phyloP scores from a whole-genome alignment of 1,139 yeast genomes.

The Starmera stellimalicola region DNA sequence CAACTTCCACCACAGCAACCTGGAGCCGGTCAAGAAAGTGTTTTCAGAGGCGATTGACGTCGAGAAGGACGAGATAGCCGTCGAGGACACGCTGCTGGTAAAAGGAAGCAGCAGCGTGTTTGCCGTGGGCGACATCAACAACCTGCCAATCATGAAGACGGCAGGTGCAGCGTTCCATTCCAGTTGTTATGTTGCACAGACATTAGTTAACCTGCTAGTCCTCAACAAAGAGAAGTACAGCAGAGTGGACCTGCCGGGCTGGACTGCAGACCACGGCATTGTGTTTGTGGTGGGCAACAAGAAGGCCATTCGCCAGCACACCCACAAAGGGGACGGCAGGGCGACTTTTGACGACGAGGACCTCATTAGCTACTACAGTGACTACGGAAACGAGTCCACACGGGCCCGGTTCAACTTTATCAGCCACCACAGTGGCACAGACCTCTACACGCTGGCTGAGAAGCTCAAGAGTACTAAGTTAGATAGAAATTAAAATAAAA shows the following conservation, averaged over 20 bases:
- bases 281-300: conserved; percentile 18
- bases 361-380: conserved; percentile 11
- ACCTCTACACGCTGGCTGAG: no score
- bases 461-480: no score
- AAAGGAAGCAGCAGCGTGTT: conserved; percentile 19
- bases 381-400: conserved; percentile 11
- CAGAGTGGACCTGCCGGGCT: conserved; percentile 8
- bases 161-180: conserved; percentile 19
- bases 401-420: not conserved
- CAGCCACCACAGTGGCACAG: no score
- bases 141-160: conserved; percentile 16
- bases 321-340: conserved; percentile 15
- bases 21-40: conserved; percentile 18
- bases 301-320: conserved; percentile 13
- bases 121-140: conserved; percentile 22
- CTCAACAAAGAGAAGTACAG: conserved; percentile 8
- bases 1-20: conserved; percentile 33
- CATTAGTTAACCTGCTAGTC: conserved; percentile 10
- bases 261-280: conserved; percentile 13
- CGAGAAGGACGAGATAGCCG: conserved; percentile 13
- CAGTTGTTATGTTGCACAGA: conserved; percentile 13
- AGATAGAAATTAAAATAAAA: no score
- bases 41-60: conserved; percentile 16
- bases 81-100: conserved; percentile 23
- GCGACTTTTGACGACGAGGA: conserved; percentile 8